Percentiles rank a stretch among this genome's conserved stretches.
Evolutionary conservation across 1,139 yeast genomes (phyloP).

Genomic region (Suhomyces wounanorum): DNA sequence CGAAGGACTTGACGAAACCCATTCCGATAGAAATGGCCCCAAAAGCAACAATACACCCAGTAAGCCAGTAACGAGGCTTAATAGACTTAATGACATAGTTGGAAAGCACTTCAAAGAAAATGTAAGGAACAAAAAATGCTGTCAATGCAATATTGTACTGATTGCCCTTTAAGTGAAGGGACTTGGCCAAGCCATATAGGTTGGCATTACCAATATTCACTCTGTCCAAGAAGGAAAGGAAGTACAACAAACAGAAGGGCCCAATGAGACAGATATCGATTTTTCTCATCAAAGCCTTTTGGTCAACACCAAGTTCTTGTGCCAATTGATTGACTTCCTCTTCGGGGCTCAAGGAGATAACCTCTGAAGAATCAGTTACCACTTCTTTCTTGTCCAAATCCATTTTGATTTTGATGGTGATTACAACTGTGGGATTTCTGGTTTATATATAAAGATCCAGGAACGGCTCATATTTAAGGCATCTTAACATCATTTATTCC

Average conservation of each 20-base stretch:
- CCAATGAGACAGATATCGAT: slow-evolving; percentile 68
- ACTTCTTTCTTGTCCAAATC: slow-evolving; percentile 1
- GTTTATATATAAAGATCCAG: too few relatives aligned
- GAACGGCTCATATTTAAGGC: too few relatives aligned
- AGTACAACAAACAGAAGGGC: slow-evolving; percentile 66
- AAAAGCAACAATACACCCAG: slow-evolving; percentile 54
- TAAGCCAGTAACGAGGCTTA: slow-evolving; percentile 66
- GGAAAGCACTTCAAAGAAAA: slow-evolving; percentile 66
- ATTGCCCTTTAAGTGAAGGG: slow-evolving; percentile 52
- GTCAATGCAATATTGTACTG: slow-evolving; percentile 67
- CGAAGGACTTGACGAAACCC: slow-evolving; percentile 62
- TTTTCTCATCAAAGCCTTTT: slow-evolving; percentile 58
- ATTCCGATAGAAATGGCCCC: slow-evolving; percentile 66
- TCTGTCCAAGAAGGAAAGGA: slow-evolving; percentile 69
- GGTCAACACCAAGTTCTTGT: slow-evolving; percentile 36
- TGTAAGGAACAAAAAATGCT: slow-evolving; percentile 72
- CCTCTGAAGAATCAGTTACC: not conserved
- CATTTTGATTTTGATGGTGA: not conserved
- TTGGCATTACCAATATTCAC: slow-evolving; percentile 77
- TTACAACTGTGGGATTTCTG: too few relatives aligned
- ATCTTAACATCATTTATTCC: too few relatives aligned
- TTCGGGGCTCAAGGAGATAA: slow-evolving; percentile 11
- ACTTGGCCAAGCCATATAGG: slow-evolving; percentile 60
- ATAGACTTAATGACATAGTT: slow-evolving; percentile 61
- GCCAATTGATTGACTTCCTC: slow-evolving; percentile 33